These are phyloP conservation scores for Hylodesmum podocarpum DNA, from an alignment of 306 rosid genomes.

Conservation along the genomic window DNA sequence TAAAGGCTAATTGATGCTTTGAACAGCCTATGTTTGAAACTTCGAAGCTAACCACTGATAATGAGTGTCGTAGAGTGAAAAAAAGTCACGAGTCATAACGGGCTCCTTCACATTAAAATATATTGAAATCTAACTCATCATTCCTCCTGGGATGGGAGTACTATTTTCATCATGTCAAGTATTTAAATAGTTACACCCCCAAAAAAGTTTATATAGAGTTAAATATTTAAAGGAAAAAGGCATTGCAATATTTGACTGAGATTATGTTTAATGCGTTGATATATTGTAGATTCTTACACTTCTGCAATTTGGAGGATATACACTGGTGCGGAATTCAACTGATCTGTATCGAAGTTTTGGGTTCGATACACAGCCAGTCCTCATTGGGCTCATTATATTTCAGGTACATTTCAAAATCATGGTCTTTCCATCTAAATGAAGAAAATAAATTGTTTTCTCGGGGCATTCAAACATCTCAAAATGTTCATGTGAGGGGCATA, in stretches of 20 bases:
- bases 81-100: neutral
- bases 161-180: no score
- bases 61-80: neutral
- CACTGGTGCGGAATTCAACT: conserved; percentile 87
- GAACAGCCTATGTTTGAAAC: neutral
- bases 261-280: neutral
- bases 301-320: conserved; percentile 96
- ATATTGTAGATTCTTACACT: conserved; percentile 77
- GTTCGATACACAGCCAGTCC: conserved; percentile 93
- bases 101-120: neutral
- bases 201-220: no score
- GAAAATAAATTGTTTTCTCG: neutral
- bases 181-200: no score
- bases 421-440: neutral
- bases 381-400: conserved; percentile 85
- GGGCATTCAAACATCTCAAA: neutral
- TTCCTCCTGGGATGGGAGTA: neutral
- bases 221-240: neutral
- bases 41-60: neutral
- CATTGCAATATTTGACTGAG: conserved; percentile 10
- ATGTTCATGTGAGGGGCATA: neutral
- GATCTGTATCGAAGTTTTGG: conserved; percentile 89
- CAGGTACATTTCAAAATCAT: conserved; percentile 56
- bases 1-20: neutral
- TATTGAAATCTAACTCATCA: neutral